Evolutionary conservation across 345 rosid species (phyloP).

Genomic region (Microcos paniculata): DNA sequence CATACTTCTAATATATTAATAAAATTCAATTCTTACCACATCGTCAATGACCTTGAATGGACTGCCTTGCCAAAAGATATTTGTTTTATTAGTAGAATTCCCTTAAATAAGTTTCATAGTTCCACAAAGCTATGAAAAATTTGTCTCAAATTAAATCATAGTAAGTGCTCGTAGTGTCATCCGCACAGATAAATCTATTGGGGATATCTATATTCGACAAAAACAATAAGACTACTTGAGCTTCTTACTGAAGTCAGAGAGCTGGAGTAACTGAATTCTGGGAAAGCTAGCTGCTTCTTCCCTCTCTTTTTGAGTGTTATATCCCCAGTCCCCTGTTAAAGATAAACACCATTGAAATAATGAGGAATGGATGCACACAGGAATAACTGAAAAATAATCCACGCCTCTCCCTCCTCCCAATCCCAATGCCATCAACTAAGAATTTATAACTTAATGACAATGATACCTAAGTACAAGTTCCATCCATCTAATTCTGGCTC

Average conservation of each 20-base stretch:
- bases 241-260: constrained; percentile 73
- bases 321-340: constrained; percentile 64
- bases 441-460: neutral
- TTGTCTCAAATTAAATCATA: neutral
- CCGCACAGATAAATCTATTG: neutral
- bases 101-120: neutral
- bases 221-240: constrained; percentile 46
- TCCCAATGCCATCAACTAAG: neutral
- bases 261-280: constrained; percentile 71
- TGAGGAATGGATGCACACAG: no score
- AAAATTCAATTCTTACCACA: no score
- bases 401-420: neutral
- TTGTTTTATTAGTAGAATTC: neutral
- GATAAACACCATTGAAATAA: neutral
- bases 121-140: neutral
- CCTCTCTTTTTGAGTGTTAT: constrained; percentile 78
- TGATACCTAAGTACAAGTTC: constrained; percentile 75
- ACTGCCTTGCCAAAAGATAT: neutral
- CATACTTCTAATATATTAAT: no score
- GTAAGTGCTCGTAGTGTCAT: neutral
- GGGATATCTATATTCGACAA: neutral
- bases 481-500: constrained; percentile 82
- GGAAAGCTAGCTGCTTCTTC: constrained; percentile 72
- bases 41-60: neutral
- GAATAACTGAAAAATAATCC: neutral